Conservation (phyloP, 2,329 filamentous ascomycete species). For the Penicillium capsulatum region DNA sequence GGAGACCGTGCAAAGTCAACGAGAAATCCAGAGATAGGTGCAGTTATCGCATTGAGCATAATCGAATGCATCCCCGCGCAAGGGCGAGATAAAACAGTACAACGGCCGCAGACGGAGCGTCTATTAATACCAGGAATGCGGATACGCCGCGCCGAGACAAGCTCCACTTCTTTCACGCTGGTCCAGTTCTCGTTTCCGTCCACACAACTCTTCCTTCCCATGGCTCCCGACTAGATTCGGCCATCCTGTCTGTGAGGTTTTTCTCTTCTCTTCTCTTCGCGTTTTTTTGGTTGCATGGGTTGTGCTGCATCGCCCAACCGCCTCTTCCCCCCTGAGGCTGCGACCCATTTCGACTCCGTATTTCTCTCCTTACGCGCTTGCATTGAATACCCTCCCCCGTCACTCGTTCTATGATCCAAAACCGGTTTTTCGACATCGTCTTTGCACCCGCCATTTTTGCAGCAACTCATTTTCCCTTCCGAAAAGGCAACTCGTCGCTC, state of each 20-base stretch:
- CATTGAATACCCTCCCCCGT: neutral
- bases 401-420: conserved; percentile 5
- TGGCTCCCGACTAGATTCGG: conserved; percentile 26
- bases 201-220: conserved; percentile 21
- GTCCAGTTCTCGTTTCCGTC: conserved; percentile 24
- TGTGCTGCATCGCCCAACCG: neutral
- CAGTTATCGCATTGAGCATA: too few relatives aligned
- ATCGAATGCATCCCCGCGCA: too few relatives aligned
- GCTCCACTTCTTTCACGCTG: conserved; percentile 23
- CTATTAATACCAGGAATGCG: conserved; percentile 8
- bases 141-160: conserved; percentile 8
- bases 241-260: conserved; percentile 6
- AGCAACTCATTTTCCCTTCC: conserved; percentile 2
- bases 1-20: too few relatives aligned
- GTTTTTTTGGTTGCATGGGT: conserved; percentile 4
- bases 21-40: too few relatives aligned
- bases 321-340: conserved; percentile 2
- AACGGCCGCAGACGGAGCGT: neutral
- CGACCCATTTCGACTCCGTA: conserved; percentile 1
- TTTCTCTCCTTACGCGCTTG: conserved; percentile 2
- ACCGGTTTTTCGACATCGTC: conserved; percentile 7
- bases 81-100: too few relatives aligned
- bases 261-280: conserved; percentile 7
- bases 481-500: too few relatives aligned
- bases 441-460: neutral